Conservation (phyloP, 176 grass and related monocot genomes). For the Phoenix roebelenii region DNA sequence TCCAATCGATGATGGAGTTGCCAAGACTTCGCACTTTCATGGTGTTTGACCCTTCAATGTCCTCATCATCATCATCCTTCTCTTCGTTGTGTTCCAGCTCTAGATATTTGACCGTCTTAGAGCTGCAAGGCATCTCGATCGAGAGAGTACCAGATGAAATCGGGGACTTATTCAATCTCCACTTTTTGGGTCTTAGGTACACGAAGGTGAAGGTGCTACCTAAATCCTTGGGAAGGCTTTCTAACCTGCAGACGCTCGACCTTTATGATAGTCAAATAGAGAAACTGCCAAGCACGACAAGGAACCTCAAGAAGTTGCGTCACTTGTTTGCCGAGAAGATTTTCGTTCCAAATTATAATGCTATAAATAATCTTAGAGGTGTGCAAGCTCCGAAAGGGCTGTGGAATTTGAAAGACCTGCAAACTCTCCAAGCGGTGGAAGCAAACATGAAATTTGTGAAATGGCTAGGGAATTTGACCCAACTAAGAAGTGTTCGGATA, state of each 20-base stretch:
- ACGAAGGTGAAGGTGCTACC: constrained; percentile 40
- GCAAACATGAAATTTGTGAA: constrained; percentile 2
- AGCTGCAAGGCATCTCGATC: constrained; percentile 9
- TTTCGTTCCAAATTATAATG: too few species aligned
- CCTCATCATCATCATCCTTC: constrained; percentile 17
- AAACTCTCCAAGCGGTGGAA: constrained; percentile 19
- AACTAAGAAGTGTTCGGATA: constrained; percentile 31
- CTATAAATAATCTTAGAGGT: not conserved
- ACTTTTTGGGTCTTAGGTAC: constrained; percentile 19
- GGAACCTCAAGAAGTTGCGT: constrained; percentile 17
- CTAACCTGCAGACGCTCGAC: constrained; percentile 36
- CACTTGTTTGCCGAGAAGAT: constrained; percentile 18
- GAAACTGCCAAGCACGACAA: constrained; percentile 13
- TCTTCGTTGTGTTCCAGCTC: not conserved
- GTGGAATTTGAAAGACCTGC: not conserved
- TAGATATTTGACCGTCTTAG: constrained; percentile 23
- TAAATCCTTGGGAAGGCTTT: constrained; percentile 24
- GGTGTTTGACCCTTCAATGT: constrained; percentile 13
- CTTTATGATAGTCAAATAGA: not conserved
- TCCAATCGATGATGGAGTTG: not conserved
- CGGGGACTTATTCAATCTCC: constrained; percentile 43
- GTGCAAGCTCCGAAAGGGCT: constrained; percentile 8
- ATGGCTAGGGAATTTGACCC: constrained; percentile 24
- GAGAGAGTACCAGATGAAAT: constrained; percentile 21
- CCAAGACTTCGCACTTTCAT: constrained; percentile 16